Conservation (phyloP, 805 yeast species). For the Pichia phayaonensis region DNA sequence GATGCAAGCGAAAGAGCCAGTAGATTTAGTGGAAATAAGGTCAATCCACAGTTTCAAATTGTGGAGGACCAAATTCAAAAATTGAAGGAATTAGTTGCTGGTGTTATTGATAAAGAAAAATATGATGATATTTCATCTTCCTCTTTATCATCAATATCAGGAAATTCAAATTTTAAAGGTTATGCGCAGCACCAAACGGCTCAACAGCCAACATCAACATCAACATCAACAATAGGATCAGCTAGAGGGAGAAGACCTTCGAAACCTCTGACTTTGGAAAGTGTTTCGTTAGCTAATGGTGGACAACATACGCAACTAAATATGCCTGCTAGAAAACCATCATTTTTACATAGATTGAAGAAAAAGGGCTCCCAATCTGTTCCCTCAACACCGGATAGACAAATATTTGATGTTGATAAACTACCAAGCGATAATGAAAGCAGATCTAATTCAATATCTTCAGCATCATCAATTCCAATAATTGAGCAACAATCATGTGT, state of each 20-base stretch:
- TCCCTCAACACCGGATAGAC: constrained; percentile 4
- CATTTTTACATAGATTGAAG: neutral
- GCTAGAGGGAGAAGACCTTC: neutral
- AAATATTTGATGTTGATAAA: constrained; percentile 2
- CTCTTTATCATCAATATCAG: neutral
- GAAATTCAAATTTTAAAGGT: neutral
- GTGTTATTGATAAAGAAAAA: neutral
- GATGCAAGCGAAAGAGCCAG: neutral
- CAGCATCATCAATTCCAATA: neutral
- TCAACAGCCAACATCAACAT: neutral
- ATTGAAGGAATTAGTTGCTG: neutral
- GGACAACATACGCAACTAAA: neutral
- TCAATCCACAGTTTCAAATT: constrained; percentile 4
- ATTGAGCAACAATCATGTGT: neutral
- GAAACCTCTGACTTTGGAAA: neutral
- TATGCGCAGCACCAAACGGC: neutral
- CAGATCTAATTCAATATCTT: neutral
- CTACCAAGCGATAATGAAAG: neutral
- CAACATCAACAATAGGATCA: neutral
- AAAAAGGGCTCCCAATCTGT: constrained; percentile 1
- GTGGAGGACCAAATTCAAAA: neutral
- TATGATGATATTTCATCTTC: neutral
- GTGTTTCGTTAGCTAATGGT: neutral
- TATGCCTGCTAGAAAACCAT: constrained; percentile 2
- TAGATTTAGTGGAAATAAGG: neutral